Percentiles rank a stretch among this genome's conserved stretches.
These are phyloP conservation scores for Gynostemma pentaphyllum DNA, from an alignment of 306 rosid genomes.

Conservation along the genomic window DNA sequence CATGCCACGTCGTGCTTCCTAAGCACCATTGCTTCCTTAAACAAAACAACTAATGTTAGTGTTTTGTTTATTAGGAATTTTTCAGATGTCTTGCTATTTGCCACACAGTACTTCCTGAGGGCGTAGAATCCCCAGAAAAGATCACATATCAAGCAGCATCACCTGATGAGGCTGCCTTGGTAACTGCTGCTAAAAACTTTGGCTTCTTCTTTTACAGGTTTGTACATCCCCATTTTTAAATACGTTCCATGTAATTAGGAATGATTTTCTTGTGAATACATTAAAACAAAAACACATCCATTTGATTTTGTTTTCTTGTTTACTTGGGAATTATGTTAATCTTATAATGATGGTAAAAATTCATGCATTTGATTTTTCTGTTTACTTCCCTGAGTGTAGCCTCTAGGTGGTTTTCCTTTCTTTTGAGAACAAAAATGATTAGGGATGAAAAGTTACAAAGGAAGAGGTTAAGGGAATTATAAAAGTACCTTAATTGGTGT, in stretches of 20 bases:
- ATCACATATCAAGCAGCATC: slow-evolving; percentile 87
- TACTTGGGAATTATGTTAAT: neutral
- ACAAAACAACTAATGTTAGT: neutral
- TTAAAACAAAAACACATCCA: neutral
- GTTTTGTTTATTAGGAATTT: slow-evolving; percentile 27
- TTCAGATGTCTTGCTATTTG: slow-evolving; percentile 81
- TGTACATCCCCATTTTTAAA: slow-evolving; percentile 9
- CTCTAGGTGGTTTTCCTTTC: no score
- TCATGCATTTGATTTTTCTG: slow-evolving; percentile 1
- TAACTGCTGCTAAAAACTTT: slow-evolving; percentile 76
- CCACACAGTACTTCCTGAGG: slow-evolving; percentile 92
- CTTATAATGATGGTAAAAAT: neutral
- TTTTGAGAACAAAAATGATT: no score
- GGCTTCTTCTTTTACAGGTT: slow-evolving; percentile 99
- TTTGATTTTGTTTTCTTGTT: neutral
- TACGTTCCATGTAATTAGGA: slow-evolving; percentile 7
- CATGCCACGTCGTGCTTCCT: neutral
- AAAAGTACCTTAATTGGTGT: no score
- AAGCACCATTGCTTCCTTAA: neutral
- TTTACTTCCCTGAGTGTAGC: neutral
- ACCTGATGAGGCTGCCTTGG: slow-evolving; percentile 81
- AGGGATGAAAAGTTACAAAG: no score
- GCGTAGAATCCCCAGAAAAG: slow-evolving; percentile 76
- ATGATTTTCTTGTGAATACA: neutral
- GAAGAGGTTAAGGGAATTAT: no score